phyloP scores from a whole-genome alignment of 495 filamentous ascomycete genomes.

The Podospora pseudoanserina region DNA sequence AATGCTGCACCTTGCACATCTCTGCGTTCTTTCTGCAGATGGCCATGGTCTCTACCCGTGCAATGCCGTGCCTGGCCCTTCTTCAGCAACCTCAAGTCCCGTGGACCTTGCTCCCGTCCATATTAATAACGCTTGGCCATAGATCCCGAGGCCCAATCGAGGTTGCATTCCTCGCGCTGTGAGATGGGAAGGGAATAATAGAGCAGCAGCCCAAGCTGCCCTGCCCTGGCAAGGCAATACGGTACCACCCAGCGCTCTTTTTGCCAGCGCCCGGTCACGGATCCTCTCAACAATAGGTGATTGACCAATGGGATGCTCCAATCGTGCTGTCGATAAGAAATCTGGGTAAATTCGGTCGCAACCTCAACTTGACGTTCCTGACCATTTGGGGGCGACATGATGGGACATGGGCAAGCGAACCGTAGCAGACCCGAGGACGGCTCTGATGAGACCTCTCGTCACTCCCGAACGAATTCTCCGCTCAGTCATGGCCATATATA shows the following conservation, averaged over 20 bases:
- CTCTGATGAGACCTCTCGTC: not conserved
- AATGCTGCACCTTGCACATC: not conserved
- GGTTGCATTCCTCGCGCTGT: conserved; percentile 30
- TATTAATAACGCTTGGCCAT: conserved; percentile 28
- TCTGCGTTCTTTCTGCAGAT: not conserved
- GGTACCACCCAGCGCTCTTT: conserved; percentile 14
- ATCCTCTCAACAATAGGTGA: not conserved
- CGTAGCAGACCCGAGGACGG: not conserved
- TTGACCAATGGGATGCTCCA: conserved; percentile 26
- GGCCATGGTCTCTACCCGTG: not conserved
- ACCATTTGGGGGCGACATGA: not conserved
- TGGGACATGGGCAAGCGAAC: conserved; percentile 2
- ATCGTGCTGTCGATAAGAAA: conserved; percentile 26
- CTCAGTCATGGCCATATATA: conserved; percentile 9
- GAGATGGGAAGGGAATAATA: conserved; percentile 19
- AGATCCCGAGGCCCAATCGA: conserved; percentile 19
- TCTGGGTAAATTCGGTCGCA: conserved; percentile 33
- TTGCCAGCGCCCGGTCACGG: conserved; percentile 5
- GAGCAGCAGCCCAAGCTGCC: not conserved
- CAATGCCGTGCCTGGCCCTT: not conserved
- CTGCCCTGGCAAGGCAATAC: conserved; percentile 27
- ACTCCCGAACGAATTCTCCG: not conserved
- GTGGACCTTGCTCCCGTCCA: conserved; percentile 16
- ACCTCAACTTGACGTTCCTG: conserved; percentile 16
- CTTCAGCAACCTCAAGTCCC: conserved; percentile 13